phyloP scores from a whole-genome alignment of 257 asterid genomes.

The Leptodermis oblonga region DNA sequence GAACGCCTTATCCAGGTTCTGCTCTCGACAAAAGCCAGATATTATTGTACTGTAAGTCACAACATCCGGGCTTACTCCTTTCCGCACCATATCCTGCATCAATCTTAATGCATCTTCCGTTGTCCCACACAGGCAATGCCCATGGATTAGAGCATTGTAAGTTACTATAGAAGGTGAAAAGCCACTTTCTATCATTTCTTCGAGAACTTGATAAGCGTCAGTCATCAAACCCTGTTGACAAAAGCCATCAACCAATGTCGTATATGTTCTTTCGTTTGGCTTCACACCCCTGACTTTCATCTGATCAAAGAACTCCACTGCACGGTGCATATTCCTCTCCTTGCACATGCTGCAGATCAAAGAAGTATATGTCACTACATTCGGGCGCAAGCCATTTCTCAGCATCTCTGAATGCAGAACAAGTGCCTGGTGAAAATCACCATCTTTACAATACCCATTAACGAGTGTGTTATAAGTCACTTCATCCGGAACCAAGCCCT shows the following conservation, averaged over 20 bases:
- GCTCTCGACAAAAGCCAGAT: constrained; percentile 55
- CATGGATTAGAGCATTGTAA: constrained; percentile 73
- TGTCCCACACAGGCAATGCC: constrained; percentile 64
- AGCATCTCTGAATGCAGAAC: constrained; percentile 74
- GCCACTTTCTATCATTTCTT: constrained; percentile 55
- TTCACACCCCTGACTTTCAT: constrained; percentile 58
- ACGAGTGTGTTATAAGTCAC: constrained; percentile 76
- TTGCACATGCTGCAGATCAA: constrained; percentile 72
- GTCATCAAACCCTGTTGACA: constrained; percentile 70
- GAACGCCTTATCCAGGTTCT: constrained; percentile 66
- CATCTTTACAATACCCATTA: constrained; percentile 75
- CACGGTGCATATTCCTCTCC: constrained; percentile 57
- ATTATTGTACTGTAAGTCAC: constrained; percentile 74
- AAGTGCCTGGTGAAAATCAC: constrained; percentile 80
- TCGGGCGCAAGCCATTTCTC: constrained; percentile 72
- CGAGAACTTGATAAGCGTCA: constrained; percentile 57
- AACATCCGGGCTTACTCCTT: constrained; percentile 66
- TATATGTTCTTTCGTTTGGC: constrained; percentile 81
- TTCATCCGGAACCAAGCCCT: constrained; percentile 65
- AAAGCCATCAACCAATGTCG: constrained; percentile 77
- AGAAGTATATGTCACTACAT: constrained; percentile 81
- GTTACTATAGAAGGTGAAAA: constrained; percentile 70
- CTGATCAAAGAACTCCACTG: constrained; percentile 69
- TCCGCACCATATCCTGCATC: constrained; percentile 44
- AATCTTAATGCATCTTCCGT: constrained; percentile 51